Percentiles rank a stretch among this genome's conserved stretches.
Conservation (phyloP, 257 asterid species). For the Penstemon davidsonii region DNA sequence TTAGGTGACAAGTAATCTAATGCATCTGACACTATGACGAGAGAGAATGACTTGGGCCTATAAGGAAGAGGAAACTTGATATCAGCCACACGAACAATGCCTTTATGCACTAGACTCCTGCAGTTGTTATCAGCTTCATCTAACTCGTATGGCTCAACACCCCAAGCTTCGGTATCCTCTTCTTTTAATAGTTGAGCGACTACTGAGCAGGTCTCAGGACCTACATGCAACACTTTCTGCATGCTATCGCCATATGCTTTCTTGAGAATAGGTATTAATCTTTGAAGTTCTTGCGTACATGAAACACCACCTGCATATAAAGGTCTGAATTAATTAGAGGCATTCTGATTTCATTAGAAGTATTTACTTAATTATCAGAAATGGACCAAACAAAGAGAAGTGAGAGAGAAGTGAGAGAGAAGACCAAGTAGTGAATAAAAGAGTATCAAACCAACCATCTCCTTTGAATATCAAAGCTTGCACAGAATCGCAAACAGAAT, state of each 20-base stretch:
- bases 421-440: not conserved
- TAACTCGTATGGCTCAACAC: slow-evolving; percentile 83
- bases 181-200: slow-evolving; percentile 69
- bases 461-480: not conserved
- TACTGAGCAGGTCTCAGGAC: slow-evolving; percentile 80
- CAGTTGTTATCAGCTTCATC: slow-evolving; percentile 70
- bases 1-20: slow-evolving; percentile 33
- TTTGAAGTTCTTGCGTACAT: slow-evolving; percentile 48
- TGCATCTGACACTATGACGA: slow-evolving; percentile 68
- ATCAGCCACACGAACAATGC: slow-evolving; percentile 76
- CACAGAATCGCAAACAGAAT: not conserved
- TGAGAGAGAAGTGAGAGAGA: slow-evolving; percentile 4
- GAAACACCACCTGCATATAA: slow-evolving; percentile 57
- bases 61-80: slow-evolving; percentile 88
- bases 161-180: slow-evolving; percentile 87
- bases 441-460: slow-evolving; percentile 6
- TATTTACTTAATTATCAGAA: slow-evolving; percentile 7
- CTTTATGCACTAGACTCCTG: slow-evolving; percentile 61
- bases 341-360: slow-evolving; percentile 10
- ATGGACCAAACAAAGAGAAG: not conserved
- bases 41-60: slow-evolving; percentile 76
- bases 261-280: slow-evolving; percentile 58
- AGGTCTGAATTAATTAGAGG: not conserved
- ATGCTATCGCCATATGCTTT: slow-evolving; percentile 72
- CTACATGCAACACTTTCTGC: slow-evolving; percentile 77